Evolutionary conservation across 2,329 filamentous ascomycete species (phyloP), one percentile per base, ranked within the genome.

Genomic region (Leptosphaerulina australis): DNA sequence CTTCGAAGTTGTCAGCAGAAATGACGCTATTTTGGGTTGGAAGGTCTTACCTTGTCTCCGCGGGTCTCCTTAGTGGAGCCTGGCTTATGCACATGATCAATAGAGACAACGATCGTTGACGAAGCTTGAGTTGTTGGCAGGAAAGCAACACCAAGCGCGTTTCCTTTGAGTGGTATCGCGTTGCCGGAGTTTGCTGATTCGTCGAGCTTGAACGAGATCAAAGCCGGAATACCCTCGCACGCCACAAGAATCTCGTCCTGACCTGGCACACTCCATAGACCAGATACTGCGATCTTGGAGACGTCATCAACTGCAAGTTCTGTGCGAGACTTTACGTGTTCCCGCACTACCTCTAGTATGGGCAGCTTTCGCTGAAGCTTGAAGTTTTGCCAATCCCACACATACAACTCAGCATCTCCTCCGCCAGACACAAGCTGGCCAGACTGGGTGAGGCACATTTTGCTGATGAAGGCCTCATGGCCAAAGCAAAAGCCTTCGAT

Each of bases 401-500:
- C 77, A 53, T 88, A 84, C 8, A 99, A 67, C 56, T 87, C 82
- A 50, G 87, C 79, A 63, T 97, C 93, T 3, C 93, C 94, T 38
- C 93, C 93, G 8, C 90, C 94, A 5, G 91, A 96, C 24, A 97
- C 75, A 22, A 99, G 80, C 1, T 88, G 60, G n/a, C 85, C 79
- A 3, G 79, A 79, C 18, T 78, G 68, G 0, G 86, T 85, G 14
- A 93, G 75, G 63, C 86, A 88, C 33, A 99, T 76, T 50, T 84
- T 85, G 75, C 82, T 91, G 58, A 99, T 80, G 70, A 97, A 97
- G 28, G 92, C 84, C 43, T 81, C 85, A 73, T 99, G 94, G 3
- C 91, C 93, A 2, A 97, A 81, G 68, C 93, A 97, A 73, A 89
- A 97, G 0, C 81, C 81, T 72, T 97, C 91, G 57, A 97, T 95